Evolutionary conservation across 768 basidiomycete genomes (phyloP).

Genomic region (Mycena filopes): DNA sequence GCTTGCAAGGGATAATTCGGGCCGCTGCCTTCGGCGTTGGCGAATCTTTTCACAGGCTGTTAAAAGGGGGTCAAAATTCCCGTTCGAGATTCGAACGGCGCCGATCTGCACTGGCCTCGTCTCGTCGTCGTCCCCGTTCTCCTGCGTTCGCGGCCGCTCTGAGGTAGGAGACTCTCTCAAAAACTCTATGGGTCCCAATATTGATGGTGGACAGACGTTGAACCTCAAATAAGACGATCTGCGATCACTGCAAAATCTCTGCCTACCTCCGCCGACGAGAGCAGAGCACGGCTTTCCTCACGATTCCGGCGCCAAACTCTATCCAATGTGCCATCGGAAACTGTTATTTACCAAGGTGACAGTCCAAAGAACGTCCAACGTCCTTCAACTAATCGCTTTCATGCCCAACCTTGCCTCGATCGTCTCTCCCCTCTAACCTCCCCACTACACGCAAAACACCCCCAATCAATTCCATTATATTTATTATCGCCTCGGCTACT

Average conservation of each 20-base stretch:
- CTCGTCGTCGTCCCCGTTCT: constrained; percentile 21
- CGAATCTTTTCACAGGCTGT: constrained; percentile 26
- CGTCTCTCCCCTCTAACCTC: constrained; percentile 3
- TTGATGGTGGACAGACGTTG: constrained; percentile 18
- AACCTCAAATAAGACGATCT: constrained; percentile 30
- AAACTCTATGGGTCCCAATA: neutral
- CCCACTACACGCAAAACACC: neutral
- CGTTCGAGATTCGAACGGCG: constrained; percentile 28
- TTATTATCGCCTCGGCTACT: neutral
- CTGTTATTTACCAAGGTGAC: constrained; percentile 34
- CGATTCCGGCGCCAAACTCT: constrained; percentile 21
- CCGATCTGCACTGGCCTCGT: constrained; percentile 21
- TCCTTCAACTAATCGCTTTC: constrained; percentile 11
- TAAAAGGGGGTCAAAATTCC: constrained; percentile 31
- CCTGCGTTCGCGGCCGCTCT: constrained; percentile 5
- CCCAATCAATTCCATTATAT: neutral
- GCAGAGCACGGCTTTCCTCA: constrained; percentile 16
- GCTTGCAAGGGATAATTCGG: constrained; percentile 10
- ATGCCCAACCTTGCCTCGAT: constrained; percentile 8
- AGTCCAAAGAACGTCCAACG: neutral
- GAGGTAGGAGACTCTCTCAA: constrained; percentile 13
- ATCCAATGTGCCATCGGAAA: constrained; percentile 33
- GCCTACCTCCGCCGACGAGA: constrained; percentile 37
- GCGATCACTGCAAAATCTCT: constrained; percentile 20
- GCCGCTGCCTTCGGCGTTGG: constrained; percentile 26